phyloP scores from a whole-genome alignment of 1,139 yeast species.

The Kodamaea sp. region DNA sequence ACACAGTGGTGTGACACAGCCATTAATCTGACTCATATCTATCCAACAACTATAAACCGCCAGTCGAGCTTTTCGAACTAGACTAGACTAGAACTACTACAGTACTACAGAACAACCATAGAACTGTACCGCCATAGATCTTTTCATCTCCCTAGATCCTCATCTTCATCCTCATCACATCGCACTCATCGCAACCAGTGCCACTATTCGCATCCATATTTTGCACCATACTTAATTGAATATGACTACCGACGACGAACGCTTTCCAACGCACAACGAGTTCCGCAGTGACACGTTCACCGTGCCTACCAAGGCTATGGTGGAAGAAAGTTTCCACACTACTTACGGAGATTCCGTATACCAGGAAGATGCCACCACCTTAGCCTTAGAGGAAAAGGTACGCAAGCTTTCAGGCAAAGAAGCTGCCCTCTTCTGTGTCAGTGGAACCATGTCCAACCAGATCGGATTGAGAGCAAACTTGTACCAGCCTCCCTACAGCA shows the following conservation, averaged over 20 bases:
- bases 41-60: too few relatives aligned
- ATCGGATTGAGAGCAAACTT: conserved; percentile 43
- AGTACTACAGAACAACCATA: too few relatives aligned
- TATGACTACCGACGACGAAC: conserved; percentile 25
- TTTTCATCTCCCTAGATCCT: neutral
- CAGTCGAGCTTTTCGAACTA: too few relatives aligned
- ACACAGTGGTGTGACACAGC: too few relatives aligned
- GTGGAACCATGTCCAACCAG: conserved; percentile 51
- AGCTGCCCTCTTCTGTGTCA: conserved; percentile 45
- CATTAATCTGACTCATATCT: too few relatives aligned
- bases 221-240: neutral
- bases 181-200: neutral
- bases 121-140: too few relatives aligned
- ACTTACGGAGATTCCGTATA: conserved; percentile 46
- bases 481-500: conserved; percentile 47
- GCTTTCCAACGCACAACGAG: conserved; percentile 48
- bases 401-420: conserved; percentile 42
- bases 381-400: conserved; percentile 35
- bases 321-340: conserved; percentile 40
- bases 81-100: too few relatives aligned
- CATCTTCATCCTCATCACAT: neutral
- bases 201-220: neutral
- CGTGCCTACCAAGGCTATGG: conserved; percentile 80
- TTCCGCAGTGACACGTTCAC: conserved; percentile 92
- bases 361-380: conserved; percentile 42